Evolutionary conservation across 495 filamentous ascomycete genomes (phyloP), one percentile per base, ranked within the genome.

Genomic region (Xylaria palmicola): DNA sequence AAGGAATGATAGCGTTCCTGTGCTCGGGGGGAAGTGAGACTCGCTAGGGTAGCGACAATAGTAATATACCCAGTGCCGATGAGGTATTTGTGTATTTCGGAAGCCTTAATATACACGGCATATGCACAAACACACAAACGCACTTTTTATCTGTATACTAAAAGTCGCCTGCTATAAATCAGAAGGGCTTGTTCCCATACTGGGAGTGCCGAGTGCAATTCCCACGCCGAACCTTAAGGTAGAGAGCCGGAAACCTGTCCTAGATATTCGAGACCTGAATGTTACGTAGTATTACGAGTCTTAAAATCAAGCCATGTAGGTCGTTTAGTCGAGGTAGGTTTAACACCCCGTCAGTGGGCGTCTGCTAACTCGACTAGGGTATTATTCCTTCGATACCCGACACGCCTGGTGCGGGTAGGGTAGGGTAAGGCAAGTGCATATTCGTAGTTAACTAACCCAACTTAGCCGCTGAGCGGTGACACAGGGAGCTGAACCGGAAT

Each of bases 341-440:
- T 54, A 56, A 34, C 37, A 40, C 17, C 27, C 44, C 53, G 13
- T 40, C 39, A 56, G 27, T 30, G 34, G 24, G 24, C 15, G 19
- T 27, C 37, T 32, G n/a, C 27, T 27, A 26, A 10, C 37, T 40
- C 15, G 27, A 56, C 53, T 34, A 44, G 53, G 53, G 44, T 56
- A 27, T 40, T 39, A 10, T 56, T 56, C 53, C 53, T 56, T 56
- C 53, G 39, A 34, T 56, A n/a, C 24, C 36, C 39, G 26, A 4
- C 10, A 26, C 26, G 15, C 6, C 39, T 43, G 10, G 24, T 13
- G n/a, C n/a, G n/a, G n/a, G n/a, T n/a, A n/a, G n/a, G n/a, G n/a
- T n/a, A n/a, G n/a, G n/a, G n/a, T n/a, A n/a, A n/a, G n/a, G n/a
- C n/a, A n/a, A n/a, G n/a, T n/a, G n/a, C n/a, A n/a, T n/a, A n/a